Conservation (phyloP, 192 early-diverging fungal genomes). For the Umbelopsis isabellina region DNA sequence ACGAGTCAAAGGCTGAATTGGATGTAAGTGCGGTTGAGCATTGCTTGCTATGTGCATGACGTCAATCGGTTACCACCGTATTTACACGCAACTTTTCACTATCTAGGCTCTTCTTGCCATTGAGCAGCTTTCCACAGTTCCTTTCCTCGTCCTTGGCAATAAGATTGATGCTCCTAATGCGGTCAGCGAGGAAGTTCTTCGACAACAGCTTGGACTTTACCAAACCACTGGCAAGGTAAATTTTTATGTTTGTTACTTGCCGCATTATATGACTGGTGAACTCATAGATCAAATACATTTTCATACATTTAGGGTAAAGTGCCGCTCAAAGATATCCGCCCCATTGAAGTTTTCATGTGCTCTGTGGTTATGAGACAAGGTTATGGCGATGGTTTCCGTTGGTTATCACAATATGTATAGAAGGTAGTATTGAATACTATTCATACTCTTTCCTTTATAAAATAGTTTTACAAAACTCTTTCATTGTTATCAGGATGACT, state of each 20-base stretch:
- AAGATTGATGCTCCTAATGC: slow-evolving; percentile 97
- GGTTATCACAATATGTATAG: slow-evolving; percentile 88
- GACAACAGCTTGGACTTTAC: slow-evolving; percentile 86
- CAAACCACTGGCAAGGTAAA: slow-evolving; percentile 94
- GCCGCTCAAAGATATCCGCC: slow-evolving; percentile 88
- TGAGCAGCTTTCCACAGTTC: slow-evolving; percentile 89
- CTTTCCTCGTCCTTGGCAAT: slow-evolving; percentile 98
- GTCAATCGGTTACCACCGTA: background rate
- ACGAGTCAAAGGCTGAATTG: slow-evolving; percentile 92
- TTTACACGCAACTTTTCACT: background rate
- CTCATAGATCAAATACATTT: background rate
- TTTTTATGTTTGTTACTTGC: background rate
- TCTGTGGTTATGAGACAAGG: slow-evolving; percentile 98
- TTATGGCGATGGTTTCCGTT: slow-evolving; percentile 96
- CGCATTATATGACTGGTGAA: background rate
- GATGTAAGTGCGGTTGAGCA: slow-evolving; percentile 61
- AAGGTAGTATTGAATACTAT: slow-evolving; percentile 2
- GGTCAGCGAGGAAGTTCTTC: slow-evolving; percentile 90
- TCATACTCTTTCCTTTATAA: slow-evolving; percentile 12
- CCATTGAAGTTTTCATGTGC: slow-evolving; percentile 99
- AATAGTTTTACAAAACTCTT: background rate
- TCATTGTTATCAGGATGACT: too few species aligned
- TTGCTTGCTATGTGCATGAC: background rate
- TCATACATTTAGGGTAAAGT: slow-evolving; percentile 75
- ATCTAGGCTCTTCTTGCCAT: slow-evolving; percentile 84